Base-by-base conservation (phyloP, 2,329 filamentous ascomycete genomes). In the Aureobasidium subglaciale region DNA sequence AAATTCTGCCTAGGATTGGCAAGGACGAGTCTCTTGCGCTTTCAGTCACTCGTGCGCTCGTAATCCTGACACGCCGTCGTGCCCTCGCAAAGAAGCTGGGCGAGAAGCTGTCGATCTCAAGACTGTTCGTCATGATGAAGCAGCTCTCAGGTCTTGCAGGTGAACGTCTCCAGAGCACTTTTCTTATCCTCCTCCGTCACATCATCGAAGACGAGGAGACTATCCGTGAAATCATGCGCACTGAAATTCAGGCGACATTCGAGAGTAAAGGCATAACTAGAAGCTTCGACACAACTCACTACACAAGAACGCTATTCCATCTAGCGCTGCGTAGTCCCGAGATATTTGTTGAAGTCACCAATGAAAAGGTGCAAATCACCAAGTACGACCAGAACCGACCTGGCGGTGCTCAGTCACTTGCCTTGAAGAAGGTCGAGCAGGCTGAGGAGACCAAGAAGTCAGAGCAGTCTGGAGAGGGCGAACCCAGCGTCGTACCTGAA, bases 141-240 rank as follows among this genome's bases (percentile, higher is more conserved):
- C 92, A 97, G 68, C 81, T 97, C 58, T 85, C 89, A 18, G 88
- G 87, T 24, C 80, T 84, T 27, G 87, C 88, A 6, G 88, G 90
- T 27, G 82, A 87, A 55, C 85, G 86, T 55, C 79, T 99, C 9
- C 82, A 86, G 59, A 79, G 80, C 59, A 80, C 86, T 56, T 86
- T 96, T 64, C 86, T 97, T 80, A 81, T 92, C 11, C 86, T 96
- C 52, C 75, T 99, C 40, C 85, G 95, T 37, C 93, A 99, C 66
- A 86, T 99, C 61, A 83, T 97, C 54, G 93, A 99, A 71, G 95
- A 99, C 65, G 90, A 96, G 48, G 86, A 90, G 16, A 93, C 87
- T 2, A 80, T 97, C 58, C 89, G 88, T 61, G 89, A 96, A 67
- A 85, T 96, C 58, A 96, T 99, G 87, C 82, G 86, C 50, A 87